Conservation (phyloP, 345 rosid species). For the Brassica cretica region DNA sequence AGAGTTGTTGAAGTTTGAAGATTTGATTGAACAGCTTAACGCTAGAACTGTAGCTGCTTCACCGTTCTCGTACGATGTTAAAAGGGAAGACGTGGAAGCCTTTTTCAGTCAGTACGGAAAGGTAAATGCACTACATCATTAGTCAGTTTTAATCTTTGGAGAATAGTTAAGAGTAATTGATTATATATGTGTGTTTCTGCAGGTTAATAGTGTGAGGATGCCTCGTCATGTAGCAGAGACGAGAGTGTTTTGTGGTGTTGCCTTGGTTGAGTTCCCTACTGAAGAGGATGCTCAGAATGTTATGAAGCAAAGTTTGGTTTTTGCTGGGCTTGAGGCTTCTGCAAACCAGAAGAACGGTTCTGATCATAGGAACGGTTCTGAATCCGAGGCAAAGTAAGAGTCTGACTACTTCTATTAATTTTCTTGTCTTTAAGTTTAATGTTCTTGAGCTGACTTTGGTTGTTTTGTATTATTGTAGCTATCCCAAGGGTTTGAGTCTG, state of each 20-base stretch:
- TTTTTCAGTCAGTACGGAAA: slow-evolving; percentile 68
- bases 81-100: slow-evolving; percentile 69
- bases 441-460: slow-evolving; percentile 20
- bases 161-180: neutral
- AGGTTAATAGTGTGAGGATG: slow-evolving; percentile 92
- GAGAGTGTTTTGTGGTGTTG: slow-evolving; percentile 73
- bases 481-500: slow-evolving; percentile 86
- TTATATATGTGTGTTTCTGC: slow-evolving; percentile 17
- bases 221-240: slow-evolving; percentile 81
- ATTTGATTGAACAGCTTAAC: slow-evolving; percentile 70
- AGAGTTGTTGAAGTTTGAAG: slow-evolving; percentile 63
- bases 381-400: slow-evolving; percentile 55
- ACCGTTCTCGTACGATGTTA: slow-evolving; percentile 61
- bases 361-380: slow-evolving; percentile 46
- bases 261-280: slow-evolving; percentile 76
- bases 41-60: slow-evolving; percentile 73
- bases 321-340: slow-evolving; percentile 61
- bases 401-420: neutral
- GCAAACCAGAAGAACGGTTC: slow-evolving; percentile 51
- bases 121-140: slow-evolving; percentile 44
- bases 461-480: slow-evolving; percentile 46
- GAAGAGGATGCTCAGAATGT: slow-evolving; percentile 72
- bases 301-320: slow-evolving; percentile 58
- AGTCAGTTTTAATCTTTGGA: no score
- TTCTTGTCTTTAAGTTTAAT: no score